These are phyloP conservation scores for Psophocarpus tetragonolobus DNA, from an alignment of 306 rosid species.

Conservation along the genomic window DNA sequence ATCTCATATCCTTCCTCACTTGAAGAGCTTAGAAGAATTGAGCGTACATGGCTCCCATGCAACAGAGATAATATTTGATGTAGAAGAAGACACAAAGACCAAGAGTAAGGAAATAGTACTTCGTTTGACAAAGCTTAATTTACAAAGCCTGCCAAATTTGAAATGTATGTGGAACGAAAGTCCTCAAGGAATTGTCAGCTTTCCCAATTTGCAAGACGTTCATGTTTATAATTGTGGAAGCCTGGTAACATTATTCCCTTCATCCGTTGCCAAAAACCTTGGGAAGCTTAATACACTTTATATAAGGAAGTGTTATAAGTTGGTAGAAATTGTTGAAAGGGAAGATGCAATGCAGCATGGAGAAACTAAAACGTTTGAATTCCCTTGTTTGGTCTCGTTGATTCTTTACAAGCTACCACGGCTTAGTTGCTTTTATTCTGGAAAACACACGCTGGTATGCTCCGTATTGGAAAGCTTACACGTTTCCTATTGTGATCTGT, in stretches of 20 bases:
- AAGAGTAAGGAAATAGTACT: not conserved
- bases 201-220: not conserved
- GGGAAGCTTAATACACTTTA: not conserved
- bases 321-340: constrained; percentile 17
- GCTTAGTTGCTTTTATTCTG: not conserved
- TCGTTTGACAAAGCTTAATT: not conserved
- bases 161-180: not conserved
- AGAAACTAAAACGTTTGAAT: constrained; percentile 1
- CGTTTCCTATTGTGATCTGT: not conserved
- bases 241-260: not conserved
- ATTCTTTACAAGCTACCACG: not conserved
- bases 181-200: not conserved
- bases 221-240: not conserved
- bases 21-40: not conserved
- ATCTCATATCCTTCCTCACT: not conserved
- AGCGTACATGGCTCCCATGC: not conserved
- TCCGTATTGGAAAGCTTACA: not conserved
- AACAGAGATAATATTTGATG: not conserved
- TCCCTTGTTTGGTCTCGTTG: not conserved
- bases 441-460: not conserved
- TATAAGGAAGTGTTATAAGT: not conserved
- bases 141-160: not conserved
- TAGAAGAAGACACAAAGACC: not conserved
- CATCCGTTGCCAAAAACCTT: not conserved
- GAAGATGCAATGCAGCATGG: not conserved